Evolutionary conservation across 192 early-diverging fungal genomes (phyloP), one percentile per base, ranked within the genome.

Genomic region (Dissophora globulifera): DNA sequence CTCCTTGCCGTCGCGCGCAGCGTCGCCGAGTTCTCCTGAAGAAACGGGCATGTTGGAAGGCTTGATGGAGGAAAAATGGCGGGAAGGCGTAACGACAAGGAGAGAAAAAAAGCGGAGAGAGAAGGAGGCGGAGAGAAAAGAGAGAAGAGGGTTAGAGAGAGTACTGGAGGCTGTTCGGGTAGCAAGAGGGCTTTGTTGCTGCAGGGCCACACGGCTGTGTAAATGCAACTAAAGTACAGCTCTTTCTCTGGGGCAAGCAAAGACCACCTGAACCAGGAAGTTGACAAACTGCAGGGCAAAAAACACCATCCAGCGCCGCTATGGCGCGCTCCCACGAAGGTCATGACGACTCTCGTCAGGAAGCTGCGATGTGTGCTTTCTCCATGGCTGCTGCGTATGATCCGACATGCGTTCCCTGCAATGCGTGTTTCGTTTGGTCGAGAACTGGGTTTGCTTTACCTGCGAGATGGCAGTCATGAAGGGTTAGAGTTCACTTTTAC

Each of bases 221-320:
- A 3, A 45, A 3, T 25, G 29, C 8, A 46, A 31, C 29, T 27
- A 16, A 8, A 17, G 50, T n/a, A 17, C 26, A 13, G 35, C 35
- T 13, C 13, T 38, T 38, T 38, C 13, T 38, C 35, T 13, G 35
- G 13, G 6, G 35, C 35, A 38, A 38, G n/a, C n/a, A 38, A 31
- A 17, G 50, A 52, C 30, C 50, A 31, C 29, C 50, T 52, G 50
- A 52, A 13, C 50, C 7, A 17, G 31, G 25, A 25, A 52, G 50
- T 29, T 26, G n/a, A 16, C 26, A 29, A 20, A 22, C 46, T 6
- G 19, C 46, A 22, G 9, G n/a, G n/a, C n/a, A n/a, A n/a, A n/a
- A n/a, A n/a, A n/a, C n/a, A 13, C 35, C 35, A 38, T 38, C 35
- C 35, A 38, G n/a, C n/a, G n/a, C n/a, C n/a, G n/a, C n/a, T n/a